Evolutionary conservation across 208 protist species (phyloP).

Genomic region (Leishmania mexicana): DNA sequence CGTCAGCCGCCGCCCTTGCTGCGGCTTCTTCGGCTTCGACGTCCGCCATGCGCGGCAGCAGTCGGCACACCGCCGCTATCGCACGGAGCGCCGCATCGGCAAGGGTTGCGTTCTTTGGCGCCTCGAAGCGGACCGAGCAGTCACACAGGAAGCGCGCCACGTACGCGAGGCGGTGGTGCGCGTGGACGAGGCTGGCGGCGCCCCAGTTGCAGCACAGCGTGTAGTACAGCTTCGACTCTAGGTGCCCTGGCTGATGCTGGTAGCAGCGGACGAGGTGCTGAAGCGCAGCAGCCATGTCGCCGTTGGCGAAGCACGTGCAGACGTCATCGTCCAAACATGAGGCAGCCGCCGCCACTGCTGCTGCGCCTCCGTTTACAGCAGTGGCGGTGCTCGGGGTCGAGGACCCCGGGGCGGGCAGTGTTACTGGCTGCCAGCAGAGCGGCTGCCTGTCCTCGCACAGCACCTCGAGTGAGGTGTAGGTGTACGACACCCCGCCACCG

Average conservation of each 20-base stretch:
- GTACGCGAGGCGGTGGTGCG: conserved; percentile 78
- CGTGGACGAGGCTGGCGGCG: conserved; percentile 60
- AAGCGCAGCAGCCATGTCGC: conserved; percentile 53
- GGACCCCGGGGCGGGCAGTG: conserved; percentile 13
- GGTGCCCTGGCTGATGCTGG: conserved; percentile 43
- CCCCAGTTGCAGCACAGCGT: conserved; percentile 68
- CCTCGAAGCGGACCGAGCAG: conserved; percentile 48
- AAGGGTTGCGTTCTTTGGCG: conserved; percentile 50
- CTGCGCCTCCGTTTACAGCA: neutral
- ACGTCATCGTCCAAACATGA: conserved; percentile 68
- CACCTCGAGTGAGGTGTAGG: conserved; percentile 14
- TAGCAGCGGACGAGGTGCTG: conserved; percentile 64
- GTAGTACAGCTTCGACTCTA: conserved; percentile 71
- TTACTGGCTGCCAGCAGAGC: conserved; percentile 24
- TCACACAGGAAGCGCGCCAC: conserved; percentile 57
- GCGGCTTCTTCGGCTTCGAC: conserved; percentile 7
- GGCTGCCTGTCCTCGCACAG: conserved; percentile 10
- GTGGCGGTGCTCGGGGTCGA: conserved; percentile 2
- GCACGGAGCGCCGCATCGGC: conserved; percentile 66
- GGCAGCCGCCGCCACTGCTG: neutral
- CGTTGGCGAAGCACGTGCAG: conserved; percentile 66
- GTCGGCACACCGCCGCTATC: conserved; percentile 38
- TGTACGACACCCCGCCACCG: conserved; percentile 3
- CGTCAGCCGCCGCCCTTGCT: neutral
- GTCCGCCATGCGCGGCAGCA: conserved; percentile 49